These are phyloP conservation scores for Phytopythium aichiense DNA, from an alignment of 352 stramenopile species.

Conservation along the genomic window DNA sequence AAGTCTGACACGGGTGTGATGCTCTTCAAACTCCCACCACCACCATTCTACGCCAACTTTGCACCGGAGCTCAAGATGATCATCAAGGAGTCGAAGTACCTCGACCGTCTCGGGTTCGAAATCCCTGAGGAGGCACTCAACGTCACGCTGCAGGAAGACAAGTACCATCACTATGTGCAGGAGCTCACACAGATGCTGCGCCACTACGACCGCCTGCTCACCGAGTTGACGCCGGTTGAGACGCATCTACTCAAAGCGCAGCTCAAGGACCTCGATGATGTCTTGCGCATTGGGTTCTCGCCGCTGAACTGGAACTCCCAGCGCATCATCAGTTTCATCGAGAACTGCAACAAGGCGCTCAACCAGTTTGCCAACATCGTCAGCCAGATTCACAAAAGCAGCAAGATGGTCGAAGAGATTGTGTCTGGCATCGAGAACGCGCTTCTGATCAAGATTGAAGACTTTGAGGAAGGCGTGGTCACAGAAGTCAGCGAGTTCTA, in stretches of 20 bases:
- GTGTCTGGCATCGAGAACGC: constrained; percentile 89
- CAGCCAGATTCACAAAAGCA: constrained; percentile 94
- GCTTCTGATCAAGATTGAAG: constrained; percentile 89
- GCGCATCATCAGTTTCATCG: constrained; percentile 94
- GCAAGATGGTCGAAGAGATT: constrained; percentile 94
- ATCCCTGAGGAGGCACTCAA: constrained; percentile 94
- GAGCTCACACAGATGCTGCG: constrained; percentile 90
- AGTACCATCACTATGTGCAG: constrained; percentile 94
- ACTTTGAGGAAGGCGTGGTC: constrained; percentile 86
- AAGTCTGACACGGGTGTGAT: constrained; percentile 75
- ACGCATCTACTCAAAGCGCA: constrained; percentile 85
- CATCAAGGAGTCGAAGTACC: constrained; percentile 95
- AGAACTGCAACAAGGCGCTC: constrained; percentile 90
- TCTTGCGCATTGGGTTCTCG: constrained; percentile 88
- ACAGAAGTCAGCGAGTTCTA: constrained; percentile 94
- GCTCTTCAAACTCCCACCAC: constrained; percentile 81
- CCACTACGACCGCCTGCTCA: constrained; percentile 87
- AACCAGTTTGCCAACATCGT: constrained; percentile 94
- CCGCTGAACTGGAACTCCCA: constrained; percentile 97
- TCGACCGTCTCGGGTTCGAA: constrained; percentile 94
- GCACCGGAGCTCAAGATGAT: constrained; percentile 90
- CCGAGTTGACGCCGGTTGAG: constrained; percentile 86
- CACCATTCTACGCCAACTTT: constrained; percentile 94
- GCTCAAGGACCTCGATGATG: constrained; percentile 87
- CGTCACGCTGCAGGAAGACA: constrained; percentile 95